Evolutionary conservation across 306 rosid genomes (phyloP).

Genomic region (Heteromeles arbutifolia): DNA sequence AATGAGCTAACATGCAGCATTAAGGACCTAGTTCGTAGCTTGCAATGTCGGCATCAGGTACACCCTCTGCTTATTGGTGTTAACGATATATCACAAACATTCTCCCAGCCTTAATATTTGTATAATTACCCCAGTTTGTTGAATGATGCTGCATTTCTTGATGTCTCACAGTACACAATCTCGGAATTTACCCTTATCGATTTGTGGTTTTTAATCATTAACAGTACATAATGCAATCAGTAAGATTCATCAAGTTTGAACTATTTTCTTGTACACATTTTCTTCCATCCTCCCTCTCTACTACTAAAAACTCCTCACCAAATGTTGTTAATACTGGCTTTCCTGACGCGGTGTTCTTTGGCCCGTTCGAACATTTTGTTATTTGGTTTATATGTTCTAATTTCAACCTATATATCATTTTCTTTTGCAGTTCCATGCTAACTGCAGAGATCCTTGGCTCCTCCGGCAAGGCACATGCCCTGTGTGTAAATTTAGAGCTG

Average conservation of each 20-base stretch:
- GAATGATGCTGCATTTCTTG: not conserved
- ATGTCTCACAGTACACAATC: not conserved
- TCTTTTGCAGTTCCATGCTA: slow-evolving; percentile 40
- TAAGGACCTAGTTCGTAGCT: slow-evolving; percentile 50
- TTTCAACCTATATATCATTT: not conserved
- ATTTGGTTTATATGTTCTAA: not conserved
- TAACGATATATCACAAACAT: not conserved
- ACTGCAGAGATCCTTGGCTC: slow-evolving; percentile 24
- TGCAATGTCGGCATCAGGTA: slow-evolving; percentile 74
- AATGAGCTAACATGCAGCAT: slow-evolving; percentile 34
- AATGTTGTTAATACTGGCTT: not conserved
- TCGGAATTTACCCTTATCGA: not conserved
- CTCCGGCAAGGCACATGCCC: slow-evolving; percentile 67
- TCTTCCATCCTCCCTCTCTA: not conserved
- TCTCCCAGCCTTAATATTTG: not conserved
- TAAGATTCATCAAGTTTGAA: not conserved
- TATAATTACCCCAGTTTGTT: not conserved
- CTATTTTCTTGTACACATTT: not conserved
- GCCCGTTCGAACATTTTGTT: no score
- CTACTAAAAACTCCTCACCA: not conserved
- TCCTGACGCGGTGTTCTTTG: not conserved
- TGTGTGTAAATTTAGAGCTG: slow-evolving; percentile 51
- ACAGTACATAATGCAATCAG: not conserved
- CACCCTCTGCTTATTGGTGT: not conserved
- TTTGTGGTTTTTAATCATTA: not conserved